Percentiles rank a stretch among this genome's conserved stretches.
Evolutionary conservation across 1,284 basidiomycete species (phyloP).

Genomic region (Tylopilus sp.): DNA sequence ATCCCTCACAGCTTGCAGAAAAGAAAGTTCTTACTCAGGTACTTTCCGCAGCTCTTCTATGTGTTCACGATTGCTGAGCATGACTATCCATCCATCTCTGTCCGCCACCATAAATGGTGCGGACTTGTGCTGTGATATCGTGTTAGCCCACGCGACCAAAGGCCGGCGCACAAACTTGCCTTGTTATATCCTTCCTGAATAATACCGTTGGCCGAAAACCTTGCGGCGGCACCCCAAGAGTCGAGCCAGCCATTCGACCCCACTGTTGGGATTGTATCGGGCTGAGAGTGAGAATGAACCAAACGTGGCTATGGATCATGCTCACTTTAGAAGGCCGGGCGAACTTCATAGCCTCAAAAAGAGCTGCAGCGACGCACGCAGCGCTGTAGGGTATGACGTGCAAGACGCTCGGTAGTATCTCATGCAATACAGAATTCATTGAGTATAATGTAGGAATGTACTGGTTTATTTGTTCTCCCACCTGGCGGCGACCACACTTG

Average conservation of each 20-base stretch:
- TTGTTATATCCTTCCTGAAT: conserved; percentile 25
- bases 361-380: background rate
- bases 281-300: conserved; percentile 2
- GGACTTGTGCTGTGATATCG: background rate
- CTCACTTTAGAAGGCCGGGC: background rate
- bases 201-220: conserved; percentile 6
- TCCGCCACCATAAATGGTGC: conserved; percentile 41
- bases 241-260: conserved; percentile 18
- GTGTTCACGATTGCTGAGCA: conserved; percentile 36
- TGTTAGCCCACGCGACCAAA: background rate
- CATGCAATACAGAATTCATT: too few species aligned
- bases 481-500: too few species aligned
- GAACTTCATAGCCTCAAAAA: background rate
- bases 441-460: too few species aligned
- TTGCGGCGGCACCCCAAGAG: conserved; percentile 17
- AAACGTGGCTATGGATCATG: background rate
- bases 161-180: conserved; percentile 1
- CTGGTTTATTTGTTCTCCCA: too few species aligned
- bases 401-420: too few species aligned
- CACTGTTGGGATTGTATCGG: conserved; percentile 23
- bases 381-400: too few species aligned
- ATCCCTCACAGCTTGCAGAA: conserved; percentile 32
- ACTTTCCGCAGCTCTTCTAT: conserved; percentile 42
- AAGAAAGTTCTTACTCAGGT: conserved; percentile 38
- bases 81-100: conserved; percentile 39